phyloP scores from a whole-genome alignment of 495 filamentous ascomycete species.

The Neurospora sp. region DNA sequence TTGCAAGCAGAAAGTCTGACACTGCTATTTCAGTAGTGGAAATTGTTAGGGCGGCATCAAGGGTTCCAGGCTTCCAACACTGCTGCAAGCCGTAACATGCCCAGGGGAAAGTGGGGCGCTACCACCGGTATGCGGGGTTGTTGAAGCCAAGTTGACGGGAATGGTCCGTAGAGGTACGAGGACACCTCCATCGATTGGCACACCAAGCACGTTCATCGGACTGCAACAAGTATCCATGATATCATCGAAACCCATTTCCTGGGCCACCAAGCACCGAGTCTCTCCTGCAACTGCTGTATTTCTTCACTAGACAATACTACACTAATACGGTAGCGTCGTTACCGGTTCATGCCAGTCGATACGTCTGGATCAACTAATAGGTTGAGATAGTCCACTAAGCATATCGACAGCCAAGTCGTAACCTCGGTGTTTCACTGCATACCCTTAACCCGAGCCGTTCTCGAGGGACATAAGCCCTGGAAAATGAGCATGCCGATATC shows the following conservation, averaged over 20 bases:
- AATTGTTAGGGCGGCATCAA: neutral
- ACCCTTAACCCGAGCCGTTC: neutral
- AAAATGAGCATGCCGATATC: neutral
- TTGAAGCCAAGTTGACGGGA: neutral
- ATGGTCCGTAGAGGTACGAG: neutral
- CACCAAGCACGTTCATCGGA: neutral
- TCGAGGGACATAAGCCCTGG: neutral
- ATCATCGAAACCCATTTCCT: neutral
- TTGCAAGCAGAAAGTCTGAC: neutral
- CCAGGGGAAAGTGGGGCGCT: neutral
- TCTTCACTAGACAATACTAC: neutral
- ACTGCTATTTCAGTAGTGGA: neutral
- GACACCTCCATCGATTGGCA: neutral
- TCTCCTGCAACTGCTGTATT: neutral
- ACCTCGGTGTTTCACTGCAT: neutral
- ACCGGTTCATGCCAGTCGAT: neutral
- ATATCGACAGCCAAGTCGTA: neutral
- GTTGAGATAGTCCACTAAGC: neutral
- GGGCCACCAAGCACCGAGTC: neutral
- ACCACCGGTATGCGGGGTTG: neutral
- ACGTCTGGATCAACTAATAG: neutral
- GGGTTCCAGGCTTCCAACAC: neutral
- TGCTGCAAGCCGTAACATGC: neutral
- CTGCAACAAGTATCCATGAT: neutral
- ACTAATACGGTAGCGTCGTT: neutral